These are phyloP conservation scores for Selaginella tamariscina DNA, from an alignment of 75 land plant species.

Conservation along the genomic window DNA sequence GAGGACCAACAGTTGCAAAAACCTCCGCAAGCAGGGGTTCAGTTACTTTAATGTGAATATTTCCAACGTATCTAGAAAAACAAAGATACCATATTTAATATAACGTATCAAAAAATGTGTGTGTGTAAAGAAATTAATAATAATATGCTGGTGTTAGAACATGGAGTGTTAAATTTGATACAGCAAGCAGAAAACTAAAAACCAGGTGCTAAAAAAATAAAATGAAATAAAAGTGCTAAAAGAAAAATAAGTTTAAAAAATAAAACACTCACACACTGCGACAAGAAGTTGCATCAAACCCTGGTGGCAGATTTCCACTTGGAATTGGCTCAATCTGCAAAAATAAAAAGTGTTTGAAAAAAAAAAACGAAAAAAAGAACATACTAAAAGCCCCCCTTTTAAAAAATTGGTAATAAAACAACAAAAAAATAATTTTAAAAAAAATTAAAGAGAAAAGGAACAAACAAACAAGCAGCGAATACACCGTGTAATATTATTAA, in stretches of 20 bases:
- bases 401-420: not conserved
- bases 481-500: no score
- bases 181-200: not conserved
- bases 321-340: slow-evolving; percentile 98
- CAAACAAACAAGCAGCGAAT: not conserved
- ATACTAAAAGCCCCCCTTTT: not conserved
- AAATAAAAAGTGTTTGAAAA: slow-evolving; percentile 37
- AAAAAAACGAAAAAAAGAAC: slow-evolving; percentile 13
- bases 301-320: slow-evolving; percentile 98
- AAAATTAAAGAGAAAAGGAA: slow-evolving; percentile 10
- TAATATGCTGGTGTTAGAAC: no score
- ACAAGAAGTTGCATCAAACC: slow-evolving; percentile 95
- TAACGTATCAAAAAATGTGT: no score
- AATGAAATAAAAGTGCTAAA: slow-evolving; percentile 19
- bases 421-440: slow-evolving; percentile 2
- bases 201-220: slow-evolving; percentile 15
- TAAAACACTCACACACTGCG: slow-evolving; percentile 96
- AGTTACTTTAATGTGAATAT: slow-evolving; percentile 75
- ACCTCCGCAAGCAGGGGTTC: slow-evolving; percentile 90
- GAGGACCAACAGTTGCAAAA: slow-evolving; percentile 68
- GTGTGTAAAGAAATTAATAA: no score
- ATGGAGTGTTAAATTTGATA: not conserved
- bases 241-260: slow-evolving; percentile 12
- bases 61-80: slow-evolving; percentile 69
- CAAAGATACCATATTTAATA: not conserved